phyloP scores from a whole-genome alignment of 371 early-diverging fungal genomes.

The Mortierella sp. region DNA sequence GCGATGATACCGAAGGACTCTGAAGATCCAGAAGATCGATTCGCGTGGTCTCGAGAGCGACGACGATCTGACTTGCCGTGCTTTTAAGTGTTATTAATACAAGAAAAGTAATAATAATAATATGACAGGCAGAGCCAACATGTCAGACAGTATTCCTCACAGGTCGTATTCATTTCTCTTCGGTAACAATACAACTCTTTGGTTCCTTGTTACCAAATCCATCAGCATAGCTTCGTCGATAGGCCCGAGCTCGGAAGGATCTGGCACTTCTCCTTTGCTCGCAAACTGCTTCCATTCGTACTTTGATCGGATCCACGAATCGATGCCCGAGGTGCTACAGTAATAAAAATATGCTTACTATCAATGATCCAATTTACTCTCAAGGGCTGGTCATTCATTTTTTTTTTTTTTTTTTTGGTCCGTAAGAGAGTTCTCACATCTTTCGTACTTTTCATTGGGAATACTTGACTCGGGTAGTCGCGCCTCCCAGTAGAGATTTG shows the following conservation, averaged over 20 bases:
- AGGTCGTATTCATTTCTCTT: too few species aligned
- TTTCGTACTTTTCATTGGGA: conserved; percentile 57
- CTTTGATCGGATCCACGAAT: conserved; percentile 85
- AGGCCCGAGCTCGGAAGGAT: conserved; percentile 72
- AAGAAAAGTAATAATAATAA: conserved; percentile 27
- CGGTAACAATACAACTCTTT: too few species aligned
- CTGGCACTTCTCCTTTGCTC: conserved; percentile 76
- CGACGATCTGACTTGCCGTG: conserved; percentile 23
- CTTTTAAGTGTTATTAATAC: conserved; percentile 36
- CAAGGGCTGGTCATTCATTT: neutral
- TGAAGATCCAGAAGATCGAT: conserved; percentile 19
- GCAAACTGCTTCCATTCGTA: conserved; percentile 87
- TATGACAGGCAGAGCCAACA: conserved; percentile 15
- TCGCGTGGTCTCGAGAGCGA: conserved; percentile 21
- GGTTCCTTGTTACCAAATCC: conserved; percentile 28
- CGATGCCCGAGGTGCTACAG: conserved; percentile 68
- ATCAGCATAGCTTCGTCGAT: conserved; percentile 55
- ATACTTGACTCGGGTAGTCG: conserved; percentile 60
- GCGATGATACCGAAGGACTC: conserved; percentile 34
- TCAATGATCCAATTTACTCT: too few species aligned
- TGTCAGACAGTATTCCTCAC: too few species aligned
- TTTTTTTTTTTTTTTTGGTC: neutral
- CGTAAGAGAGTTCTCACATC: neutral
- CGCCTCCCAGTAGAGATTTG: conserved; percentile 80
- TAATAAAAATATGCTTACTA: neutral